Base-by-base conservation (phyloP, 2,329 filamentous ascomycete genomes). In the Ascocoryne sarcoides region DNA sequence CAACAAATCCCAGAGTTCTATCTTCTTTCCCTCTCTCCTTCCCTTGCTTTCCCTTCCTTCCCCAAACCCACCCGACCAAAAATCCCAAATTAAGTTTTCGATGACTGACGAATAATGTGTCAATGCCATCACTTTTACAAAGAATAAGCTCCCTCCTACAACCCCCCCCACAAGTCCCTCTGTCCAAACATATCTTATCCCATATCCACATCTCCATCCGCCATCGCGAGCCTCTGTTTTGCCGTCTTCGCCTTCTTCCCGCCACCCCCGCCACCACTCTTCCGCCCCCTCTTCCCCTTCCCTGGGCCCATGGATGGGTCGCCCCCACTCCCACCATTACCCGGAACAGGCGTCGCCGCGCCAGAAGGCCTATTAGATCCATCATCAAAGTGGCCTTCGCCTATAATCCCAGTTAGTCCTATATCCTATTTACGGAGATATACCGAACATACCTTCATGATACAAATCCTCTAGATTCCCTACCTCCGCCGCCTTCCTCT, bases 321-420 rank as follows among this genome's bases (percentile, higher is more conserved):
- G 51, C 62, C 58, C 23, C 73, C 60, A 12, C 74, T 71, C 30
- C 65, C 65, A 3, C 62, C 66, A 36, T 78, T 76, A 15, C 41
- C 41, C 10, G 46, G 40, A 9, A 83, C 73, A 0, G 88, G 89
- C 1, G 92, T 95, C 3, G 85, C 87, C 1, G 88, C 80, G 26
- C 89, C 92, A 2, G 85, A 93, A 17, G 79, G 77, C 58, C 94
- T 92, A 52, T 81, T 83, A 54, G 75, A 81, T 36, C 71, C 74
- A 60, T 94, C 88, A 54, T 96, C 90, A 64, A 98, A 98, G 61
- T 95, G 80, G 45, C 92, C 92, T 71, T 98, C 92, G 56, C 90
- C 90, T 96, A 57, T 39, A 33, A 18, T 36, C 30, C 2, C 55
- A 72, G n/a, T n/a, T n/a, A n/a, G n/a, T n/a, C n/a, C n/a, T n/a